A percentile compares a stretch with the other conserved stretches of the same genome.
Evolutionary conservation across 768 basidiomycete species (phyloP).

Genomic region (Lactarius hatsudake): DNA sequence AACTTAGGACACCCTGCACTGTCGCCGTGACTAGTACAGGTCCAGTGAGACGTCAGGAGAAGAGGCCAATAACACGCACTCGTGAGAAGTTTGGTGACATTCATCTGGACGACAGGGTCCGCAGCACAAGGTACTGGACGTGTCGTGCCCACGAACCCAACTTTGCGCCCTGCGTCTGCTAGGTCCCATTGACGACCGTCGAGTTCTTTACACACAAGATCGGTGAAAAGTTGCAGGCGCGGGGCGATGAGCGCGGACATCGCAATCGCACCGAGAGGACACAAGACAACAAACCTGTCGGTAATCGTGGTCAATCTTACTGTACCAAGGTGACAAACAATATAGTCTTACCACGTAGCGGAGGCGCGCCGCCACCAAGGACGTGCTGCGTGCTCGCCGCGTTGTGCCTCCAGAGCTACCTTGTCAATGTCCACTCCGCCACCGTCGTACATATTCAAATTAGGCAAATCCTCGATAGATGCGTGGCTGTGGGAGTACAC

Average conservation of each 20-base stretch:
- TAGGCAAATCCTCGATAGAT: slow-evolving; percentile 38
- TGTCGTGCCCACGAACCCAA: neutral
- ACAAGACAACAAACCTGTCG: slow-evolving; percentile 53
- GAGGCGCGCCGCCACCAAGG: slow-evolving; percentile 81
- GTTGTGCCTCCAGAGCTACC: slow-evolving; percentile 29
- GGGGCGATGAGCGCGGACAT: slow-evolving; percentile 62
- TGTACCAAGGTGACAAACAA: neutral
- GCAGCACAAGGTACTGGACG: slow-evolving; percentile 47
- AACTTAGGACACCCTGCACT: slow-evolving; percentile 67
- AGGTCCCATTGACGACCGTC: slow-evolving; percentile 2
- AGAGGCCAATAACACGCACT: slow-evolving; percentile 40
- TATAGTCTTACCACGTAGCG: slow-evolving; percentile 58
- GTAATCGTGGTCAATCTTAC: neutral
- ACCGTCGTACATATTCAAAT: slow-evolving; percentile 24
- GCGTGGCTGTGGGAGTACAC: slow-evolving; percentile 40
- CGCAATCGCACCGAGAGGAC: slow-evolving; percentile 56
- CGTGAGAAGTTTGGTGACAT: slow-evolving; percentile 61
- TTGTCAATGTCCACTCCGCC: slow-evolving; percentile 24
- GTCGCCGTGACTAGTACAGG: slow-evolving; percentile 52
- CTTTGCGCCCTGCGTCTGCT: neutral
- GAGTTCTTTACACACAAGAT: slow-evolving; percentile 59
- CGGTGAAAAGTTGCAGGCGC: slow-evolving; percentile 70
- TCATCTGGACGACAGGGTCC: slow-evolving; percentile 73
- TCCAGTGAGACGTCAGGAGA: neutral
- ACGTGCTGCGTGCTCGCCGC: slow-evolving; percentile 30